phyloP scores from a whole-genome alignment of 345 rosid genomes.

The Linum tenue region DNA sequence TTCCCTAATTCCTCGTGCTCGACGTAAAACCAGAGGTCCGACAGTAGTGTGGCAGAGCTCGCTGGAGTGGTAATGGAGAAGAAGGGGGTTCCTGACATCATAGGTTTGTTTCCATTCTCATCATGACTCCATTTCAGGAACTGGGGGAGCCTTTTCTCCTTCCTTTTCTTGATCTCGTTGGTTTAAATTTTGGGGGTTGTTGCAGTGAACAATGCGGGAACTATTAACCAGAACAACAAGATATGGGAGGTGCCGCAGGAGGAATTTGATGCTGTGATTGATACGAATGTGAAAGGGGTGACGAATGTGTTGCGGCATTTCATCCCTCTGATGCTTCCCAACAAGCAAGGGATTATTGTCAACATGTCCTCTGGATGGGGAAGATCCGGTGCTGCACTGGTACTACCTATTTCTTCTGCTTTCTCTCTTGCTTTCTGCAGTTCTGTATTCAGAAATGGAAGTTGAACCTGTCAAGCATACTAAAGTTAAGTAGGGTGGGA shows the following conservation, averaged over 20 bases:
- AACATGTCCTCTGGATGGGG: slow-evolving; percentile 99
- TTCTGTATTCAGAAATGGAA: not conserved
- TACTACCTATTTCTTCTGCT: slow-evolving; percentile 17
- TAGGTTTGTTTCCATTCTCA: slow-evolving; percentile 33
- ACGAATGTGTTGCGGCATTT: slow-evolving; percentile 85
- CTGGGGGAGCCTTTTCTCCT: not conserved
- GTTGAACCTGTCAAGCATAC: not conserved
- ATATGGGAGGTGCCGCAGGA: slow-evolving; percentile 90
- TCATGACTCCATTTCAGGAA: not conserved
- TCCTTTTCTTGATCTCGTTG: not conserved
- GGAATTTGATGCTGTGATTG: slow-evolving; percentile 82
- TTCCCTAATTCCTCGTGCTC: not conserved
- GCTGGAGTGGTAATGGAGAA: slow-evolving; percentile 65
- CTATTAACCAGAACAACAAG: slow-evolving; percentile 79
- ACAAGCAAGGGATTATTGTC: slow-evolving; percentile 69
- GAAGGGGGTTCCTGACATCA: slow-evolving; percentile 79
- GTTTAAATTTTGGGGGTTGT: not conserved
- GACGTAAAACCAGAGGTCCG: slow-evolving; percentile 36
- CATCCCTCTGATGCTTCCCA: slow-evolving; percentile 75
- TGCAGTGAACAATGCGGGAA: slow-evolving; percentile 89
- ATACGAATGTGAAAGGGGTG: slow-evolving; percentile 77
- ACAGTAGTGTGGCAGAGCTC: slow-evolving; percentile 65
- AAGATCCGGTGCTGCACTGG: slow-evolving; percentile 94
- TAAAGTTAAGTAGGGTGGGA: too few species aligned
- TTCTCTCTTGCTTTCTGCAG: not conserved